A percentile compares a stretch with the other conserved stretches of the same genome.
These are phyloP conservation scores for Fraxinus ornus DNA, from an alignment of 305 asterid species.

Conservation along the genomic window DNA sequence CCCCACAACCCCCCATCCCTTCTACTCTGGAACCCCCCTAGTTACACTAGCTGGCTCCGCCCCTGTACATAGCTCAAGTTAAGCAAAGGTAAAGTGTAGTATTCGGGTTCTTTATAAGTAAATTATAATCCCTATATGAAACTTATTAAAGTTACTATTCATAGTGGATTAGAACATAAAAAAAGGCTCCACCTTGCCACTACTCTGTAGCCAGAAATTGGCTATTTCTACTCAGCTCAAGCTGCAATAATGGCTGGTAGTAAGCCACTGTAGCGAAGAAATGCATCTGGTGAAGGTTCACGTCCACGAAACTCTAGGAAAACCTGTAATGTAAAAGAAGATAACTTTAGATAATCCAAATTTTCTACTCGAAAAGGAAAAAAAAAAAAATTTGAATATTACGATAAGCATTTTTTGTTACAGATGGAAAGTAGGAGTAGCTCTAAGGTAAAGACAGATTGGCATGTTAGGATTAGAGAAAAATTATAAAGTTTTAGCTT, in stretches of 20 bases:
- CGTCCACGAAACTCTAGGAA: slow-evolving; percentile 49
- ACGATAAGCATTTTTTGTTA: not conserved
- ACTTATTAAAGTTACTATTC: not conserved
- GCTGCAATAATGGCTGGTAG: slow-evolving; percentile 23
- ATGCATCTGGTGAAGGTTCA: slow-evolving; percentile 45
- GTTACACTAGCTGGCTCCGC: too few species aligned
- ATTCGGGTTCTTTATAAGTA: not conserved
- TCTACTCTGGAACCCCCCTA: too few species aligned
- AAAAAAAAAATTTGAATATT: not conserved
- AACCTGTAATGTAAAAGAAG: slow-evolving; percentile 26
- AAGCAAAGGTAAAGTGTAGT: not conserved
- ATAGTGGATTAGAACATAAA: not conserved
- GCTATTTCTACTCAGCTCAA: not conserved
- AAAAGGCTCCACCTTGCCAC: not conserved
- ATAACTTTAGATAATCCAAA: not conserved
- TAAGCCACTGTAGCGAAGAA: slow-evolving; percentile 47
- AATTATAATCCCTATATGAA: not conserved
- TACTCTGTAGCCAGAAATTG: not conserved
- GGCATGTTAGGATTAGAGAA: not conserved
- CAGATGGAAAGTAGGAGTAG: not conserved
- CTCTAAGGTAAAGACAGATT: not conserved
- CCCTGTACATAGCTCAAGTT: not conserved
- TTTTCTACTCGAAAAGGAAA: not conserved
- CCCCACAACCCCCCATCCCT: too few species aligned
- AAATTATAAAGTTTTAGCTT: not conserved